Conservation (phyloP, 2,329 filamentous ascomycete species). For the Dactylellina sp. region DNA sequence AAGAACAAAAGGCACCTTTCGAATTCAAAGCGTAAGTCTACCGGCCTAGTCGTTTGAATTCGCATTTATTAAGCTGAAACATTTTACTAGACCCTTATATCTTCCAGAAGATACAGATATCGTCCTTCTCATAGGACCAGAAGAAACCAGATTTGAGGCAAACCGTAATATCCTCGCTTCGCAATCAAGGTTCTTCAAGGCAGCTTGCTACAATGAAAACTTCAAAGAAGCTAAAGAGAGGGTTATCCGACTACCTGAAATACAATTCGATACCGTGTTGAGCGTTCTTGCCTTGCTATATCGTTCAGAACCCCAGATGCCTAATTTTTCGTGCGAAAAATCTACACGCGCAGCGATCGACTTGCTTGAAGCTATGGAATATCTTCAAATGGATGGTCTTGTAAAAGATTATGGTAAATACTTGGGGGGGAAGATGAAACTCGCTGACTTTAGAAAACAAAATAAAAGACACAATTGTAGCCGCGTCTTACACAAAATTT, state of each 20-base stretch:
- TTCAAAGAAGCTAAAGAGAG: slow-evolving; percentile 23
- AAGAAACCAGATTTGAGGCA: slow-evolving; percentile 10
- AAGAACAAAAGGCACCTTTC: no score
- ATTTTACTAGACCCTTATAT: slow-evolving; percentile 8
- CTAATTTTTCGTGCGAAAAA: not conserved
- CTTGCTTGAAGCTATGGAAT: slow-evolving; percentile 12
- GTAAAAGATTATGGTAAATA: not conserved
- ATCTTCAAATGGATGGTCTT: slow-evolving; percentile 14
- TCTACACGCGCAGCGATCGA: not conserved
- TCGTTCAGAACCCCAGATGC: slow-evolving; percentile 5
- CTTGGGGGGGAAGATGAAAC: not conserved
- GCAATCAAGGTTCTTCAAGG: slow-evolving; percentile 16
- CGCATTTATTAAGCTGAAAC: not conserved
- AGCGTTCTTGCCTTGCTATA: slow-evolving; percentile 13
- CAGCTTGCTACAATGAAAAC: slow-evolving; percentile 9
- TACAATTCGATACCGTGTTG: not conserved
- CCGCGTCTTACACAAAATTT: not conserved
- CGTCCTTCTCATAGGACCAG: slow-evolving; percentile 9
- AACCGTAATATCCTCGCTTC: slow-evolving; percentile 19
- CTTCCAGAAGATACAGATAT: slow-evolving; percentile 10
- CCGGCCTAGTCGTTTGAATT: not conserved
- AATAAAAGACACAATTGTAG: not conserved
- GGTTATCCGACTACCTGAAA: slow-evolving; percentile 20
- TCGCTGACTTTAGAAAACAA: no score
- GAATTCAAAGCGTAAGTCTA: not conserved